Evolutionary conservation across 148 eudicot genomes (phyloP).

Genomic region (Arctostaphylos glauca): DNA sequence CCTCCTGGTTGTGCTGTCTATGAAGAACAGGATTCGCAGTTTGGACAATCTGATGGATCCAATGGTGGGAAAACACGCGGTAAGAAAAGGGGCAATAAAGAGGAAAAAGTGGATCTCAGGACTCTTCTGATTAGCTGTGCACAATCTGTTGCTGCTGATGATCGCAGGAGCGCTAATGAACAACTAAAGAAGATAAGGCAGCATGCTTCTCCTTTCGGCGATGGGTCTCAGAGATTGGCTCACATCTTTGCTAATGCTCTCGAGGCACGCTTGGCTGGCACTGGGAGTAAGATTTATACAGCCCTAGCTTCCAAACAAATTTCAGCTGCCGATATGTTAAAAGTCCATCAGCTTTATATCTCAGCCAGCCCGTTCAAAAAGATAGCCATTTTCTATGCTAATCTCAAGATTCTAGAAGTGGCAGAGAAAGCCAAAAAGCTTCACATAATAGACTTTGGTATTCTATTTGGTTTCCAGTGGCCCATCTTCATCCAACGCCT

Average conservation of each 20-base stretch:
- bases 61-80: conserved; percentile 24
- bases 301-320: conserved; percentile 25
- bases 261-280: conserved; percentile 22
- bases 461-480: conserved; percentile 26
- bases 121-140: conserved; percentile 46
- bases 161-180: conserved; percentile 35
- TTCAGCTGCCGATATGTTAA: conserved; percentile 9
- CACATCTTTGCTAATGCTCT: conserved; percentile 34
- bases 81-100: conserved; percentile 26
- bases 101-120: conserved; percentile 32
- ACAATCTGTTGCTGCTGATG: conserved; percentile 50
- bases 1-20: neutral
- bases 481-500: conserved; percentile 20
- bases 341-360: conserved; percentile 16
- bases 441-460: conserved; percentile 25
- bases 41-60: conserved; percentile 15
- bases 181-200: conserved; percentile 38
- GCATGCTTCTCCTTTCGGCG: conserved; percentile 36
- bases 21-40: conserved; percentile 10
- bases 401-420: conserved; percentile 11
- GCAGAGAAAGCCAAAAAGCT: conserved; percentile 17
- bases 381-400: conserved; percentile 16
- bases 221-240: conserved; percentile 38
- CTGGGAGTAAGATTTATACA: conserved; percentile 30
- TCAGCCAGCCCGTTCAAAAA: conserved; percentile 23